Evolutionary conservation across 768 basidiomycete genomes (phyloP).

Genomic region (Kondoa malvinella): DNA sequence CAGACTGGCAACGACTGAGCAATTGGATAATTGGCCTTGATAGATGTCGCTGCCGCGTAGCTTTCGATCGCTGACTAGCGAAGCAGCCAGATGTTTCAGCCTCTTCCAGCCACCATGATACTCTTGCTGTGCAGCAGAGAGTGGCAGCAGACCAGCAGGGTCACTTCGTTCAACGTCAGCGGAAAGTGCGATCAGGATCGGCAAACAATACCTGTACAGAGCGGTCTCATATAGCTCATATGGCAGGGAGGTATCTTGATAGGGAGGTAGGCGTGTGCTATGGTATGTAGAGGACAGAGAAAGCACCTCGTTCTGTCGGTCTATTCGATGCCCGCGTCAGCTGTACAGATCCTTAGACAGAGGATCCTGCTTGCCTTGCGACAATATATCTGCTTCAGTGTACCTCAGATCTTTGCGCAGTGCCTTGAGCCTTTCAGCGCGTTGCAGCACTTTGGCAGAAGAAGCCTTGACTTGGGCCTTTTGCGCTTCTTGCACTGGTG

Average conservation of each 20-base stretch:
- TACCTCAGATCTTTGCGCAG: constrained; percentile 1
- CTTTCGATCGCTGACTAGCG: background rate
- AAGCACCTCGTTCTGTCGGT: background rate
- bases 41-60: constrained; percentile 1
- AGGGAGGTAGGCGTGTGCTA: background rate
- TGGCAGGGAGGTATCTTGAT: background rate
- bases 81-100: constrained; percentile 7
- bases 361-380: constrained; percentile 6
- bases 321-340: background rate
- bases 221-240: background rate
- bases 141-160: constrained; percentile 9
- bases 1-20: constrained; percentile 10
- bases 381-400: background rate
- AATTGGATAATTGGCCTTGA: constrained; percentile 13
- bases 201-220: background rate
- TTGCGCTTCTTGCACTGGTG: background rate
- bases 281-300: background rate
- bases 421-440: constrained; percentile 15
- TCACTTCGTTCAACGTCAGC: no score
- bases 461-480: constrained; percentile 6
- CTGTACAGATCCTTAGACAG: background rate
- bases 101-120: constrained; percentile 6
- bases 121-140: constrained; percentile 8
- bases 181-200: no score
- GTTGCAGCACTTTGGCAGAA: constrained; percentile 7